Evolutionary conservation across 345 rosid genomes (phyloP).

Genomic region (Cardamine resedifolia): DNA sequence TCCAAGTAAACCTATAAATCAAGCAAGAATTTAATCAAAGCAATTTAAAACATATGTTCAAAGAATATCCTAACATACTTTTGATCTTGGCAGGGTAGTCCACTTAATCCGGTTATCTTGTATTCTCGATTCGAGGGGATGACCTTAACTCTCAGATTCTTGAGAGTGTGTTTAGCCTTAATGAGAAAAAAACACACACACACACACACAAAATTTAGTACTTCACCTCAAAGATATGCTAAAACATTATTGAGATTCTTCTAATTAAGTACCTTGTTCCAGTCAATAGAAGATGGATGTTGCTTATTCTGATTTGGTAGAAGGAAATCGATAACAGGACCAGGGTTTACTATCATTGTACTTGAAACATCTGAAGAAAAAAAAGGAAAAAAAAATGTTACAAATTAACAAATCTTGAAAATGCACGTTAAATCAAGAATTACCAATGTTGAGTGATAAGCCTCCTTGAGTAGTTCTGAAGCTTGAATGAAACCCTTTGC

Average conservation of each 20-base stretch:
- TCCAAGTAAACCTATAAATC: conserved; percentile 62
- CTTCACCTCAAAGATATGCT: background rate
- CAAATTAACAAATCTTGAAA: background rate
- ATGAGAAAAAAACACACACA: background rate
- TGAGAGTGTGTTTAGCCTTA: conserved; percentile 59
- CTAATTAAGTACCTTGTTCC: conserved; percentile 22
- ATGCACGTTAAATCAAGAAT: background rate
- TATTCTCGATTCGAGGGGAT: conserved; percentile 54
- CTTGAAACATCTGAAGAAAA: conserved; percentile 15
- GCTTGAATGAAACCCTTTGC: conserved; percentile 37
- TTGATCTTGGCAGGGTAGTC: conserved; percentile 23
- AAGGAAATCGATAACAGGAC: conserved; percentile 26
- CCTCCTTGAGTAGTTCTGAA: conserved; percentile 31
- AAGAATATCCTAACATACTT: conserved; percentile 27
- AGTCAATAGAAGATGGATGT: background rate
- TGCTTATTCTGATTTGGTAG: background rate
- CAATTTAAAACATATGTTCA: background rate
- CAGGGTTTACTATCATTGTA: conserved; percentile 27
- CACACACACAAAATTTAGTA: background rate
- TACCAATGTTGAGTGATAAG: conserved; percentile 35
- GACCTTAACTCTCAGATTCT: conserved; percentile 58
- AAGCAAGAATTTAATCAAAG: background rate
- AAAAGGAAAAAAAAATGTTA: background rate
- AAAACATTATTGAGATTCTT: background rate
- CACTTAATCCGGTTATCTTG: conserved; percentile 45